Evolutionary conservation across 768 basidiomycete genomes (phyloP).

Genomic region (Rhodotorula diobovata): DNA sequence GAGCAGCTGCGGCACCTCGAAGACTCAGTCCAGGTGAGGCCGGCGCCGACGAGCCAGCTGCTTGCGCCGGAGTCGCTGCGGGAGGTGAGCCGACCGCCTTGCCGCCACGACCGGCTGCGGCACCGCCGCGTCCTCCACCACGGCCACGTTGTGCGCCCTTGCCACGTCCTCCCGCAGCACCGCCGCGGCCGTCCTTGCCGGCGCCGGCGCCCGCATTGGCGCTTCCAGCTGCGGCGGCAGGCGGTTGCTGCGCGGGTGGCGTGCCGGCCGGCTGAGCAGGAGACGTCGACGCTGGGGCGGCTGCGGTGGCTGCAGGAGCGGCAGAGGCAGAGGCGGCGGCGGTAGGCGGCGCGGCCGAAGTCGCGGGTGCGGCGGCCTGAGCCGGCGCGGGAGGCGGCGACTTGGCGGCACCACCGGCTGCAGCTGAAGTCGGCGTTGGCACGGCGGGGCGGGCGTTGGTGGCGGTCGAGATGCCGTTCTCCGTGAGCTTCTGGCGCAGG

Average conservation of each 20-base stretch:
- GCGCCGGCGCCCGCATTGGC: slow-evolving; percentile 41
- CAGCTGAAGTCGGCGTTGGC: slow-evolving; percentile 19
- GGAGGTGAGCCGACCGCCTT: slow-evolving; percentile 7
- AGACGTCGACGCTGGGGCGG: slow-evolving; percentile 43
- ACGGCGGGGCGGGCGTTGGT: slow-evolving; percentile 30
- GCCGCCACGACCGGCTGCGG: slow-evolving; percentile 12
- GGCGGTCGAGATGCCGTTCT: background rate
- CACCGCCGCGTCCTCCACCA: slow-evolving; percentile 45
- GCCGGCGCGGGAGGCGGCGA: slow-evolving; percentile 33
- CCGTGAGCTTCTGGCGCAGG: slow-evolving; percentile 40
- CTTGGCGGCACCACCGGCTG: slow-evolving; percentile 22
- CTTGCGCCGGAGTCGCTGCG: background rate
- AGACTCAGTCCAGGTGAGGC: background rate
- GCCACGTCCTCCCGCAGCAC: slow-evolving; percentile 46
- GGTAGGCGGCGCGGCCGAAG: slow-evolving; percentile 16
- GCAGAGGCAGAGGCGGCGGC: slow-evolving; percentile 16
- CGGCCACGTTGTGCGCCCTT: slow-evolving; percentile 44
- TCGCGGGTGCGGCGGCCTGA: slow-evolving; percentile 15
- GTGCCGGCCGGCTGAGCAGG: slow-evolving; percentile 40
- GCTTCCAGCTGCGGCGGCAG: slow-evolving; percentile 29
- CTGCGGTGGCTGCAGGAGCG: slow-evolving; percentile 5
- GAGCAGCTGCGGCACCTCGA: slow-evolving; percentile 4
- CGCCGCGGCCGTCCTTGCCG: slow-evolving; percentile 34
- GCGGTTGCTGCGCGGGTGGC: slow-evolving; percentile 42
- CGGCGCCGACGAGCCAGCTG: background rate